Evolutionary conservation across 768 basidiomycete genomes (phyloP).

Genomic region (Rhizopogon sp.): DNA sequence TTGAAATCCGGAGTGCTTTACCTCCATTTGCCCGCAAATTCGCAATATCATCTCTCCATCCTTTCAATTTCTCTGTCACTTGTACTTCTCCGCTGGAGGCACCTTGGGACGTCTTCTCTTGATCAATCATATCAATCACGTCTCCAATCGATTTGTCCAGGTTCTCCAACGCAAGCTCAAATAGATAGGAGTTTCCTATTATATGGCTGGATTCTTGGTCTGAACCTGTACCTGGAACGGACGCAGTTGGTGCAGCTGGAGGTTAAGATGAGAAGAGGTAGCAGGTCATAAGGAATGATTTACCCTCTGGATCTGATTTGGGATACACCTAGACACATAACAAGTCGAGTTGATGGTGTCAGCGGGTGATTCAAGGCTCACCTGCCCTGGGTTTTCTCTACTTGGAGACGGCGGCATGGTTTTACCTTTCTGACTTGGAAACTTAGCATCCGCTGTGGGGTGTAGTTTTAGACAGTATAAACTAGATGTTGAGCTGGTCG

Average conservation of each 20-base stretch:
- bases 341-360: not conserved
- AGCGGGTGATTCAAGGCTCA: conserved; percentile 7
- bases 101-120: conserved; percentile 34
- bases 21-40: conserved; percentile 18
- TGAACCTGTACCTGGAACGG: conserved; percentile 17
- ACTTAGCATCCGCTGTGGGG: conserved; percentile 33
- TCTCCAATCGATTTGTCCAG: conserved; percentile 40
- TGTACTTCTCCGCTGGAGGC: conserved; percentile 28
- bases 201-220: conserved; percentile 16
- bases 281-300: not conserved
- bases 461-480: not conserved
- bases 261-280: not conserved
- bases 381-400: conserved; percentile 43
- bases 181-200: conserved; percentile 44
- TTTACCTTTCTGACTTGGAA: conserved; percentile 28
- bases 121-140: conserved; percentile 38
- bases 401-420: conserved; percentile 41
- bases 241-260: conserved; percentile 17
- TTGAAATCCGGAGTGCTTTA: not conserved
- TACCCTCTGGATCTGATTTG: conserved; percentile 38
- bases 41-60: conserved; percentile 38
- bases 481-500: too few relatives aligned
- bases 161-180: conserved; percentile 36
- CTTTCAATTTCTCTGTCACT: conserved; percentile 34
- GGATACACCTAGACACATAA: conserved; percentile 38